These are phyloP conservation scores for Drechslerella coelobrocha DNA, from an alignment of 2,329 filamentous ascomycete genomes.

Conservation along the genomic window DNA sequence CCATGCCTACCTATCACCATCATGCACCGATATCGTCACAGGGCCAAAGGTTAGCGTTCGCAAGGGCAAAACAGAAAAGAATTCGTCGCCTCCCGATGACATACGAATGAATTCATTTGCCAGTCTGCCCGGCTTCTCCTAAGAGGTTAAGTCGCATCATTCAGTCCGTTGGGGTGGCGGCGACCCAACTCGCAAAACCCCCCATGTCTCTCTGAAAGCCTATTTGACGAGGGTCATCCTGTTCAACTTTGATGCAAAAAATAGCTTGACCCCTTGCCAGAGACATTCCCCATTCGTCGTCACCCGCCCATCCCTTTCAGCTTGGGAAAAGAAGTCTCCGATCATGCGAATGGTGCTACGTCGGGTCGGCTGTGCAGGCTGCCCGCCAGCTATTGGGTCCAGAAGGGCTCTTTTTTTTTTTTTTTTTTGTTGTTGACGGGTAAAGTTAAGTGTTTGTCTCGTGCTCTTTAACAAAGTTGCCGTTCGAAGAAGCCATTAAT, in stretches of 20 bases:
- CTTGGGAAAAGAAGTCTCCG: constrained; percentile 44
- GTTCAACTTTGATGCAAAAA: constrained; percentile 48
- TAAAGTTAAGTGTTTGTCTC: background rate
- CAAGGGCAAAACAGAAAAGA: background rate
- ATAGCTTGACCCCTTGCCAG: constrained; percentile 48
- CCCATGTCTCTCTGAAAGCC: constrained; percentile 34
- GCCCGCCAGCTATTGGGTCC: no score
- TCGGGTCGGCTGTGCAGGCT: constrained; percentile 36
- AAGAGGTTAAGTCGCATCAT: constrained; percentile 16
- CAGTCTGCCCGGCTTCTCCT: constrained; percentile 15
- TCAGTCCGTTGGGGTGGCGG: constrained; percentile 3
- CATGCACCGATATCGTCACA: constrained; percentile 1
- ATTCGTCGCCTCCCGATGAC: constrained; percentile 43
- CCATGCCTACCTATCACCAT: constrained; percentile 5
- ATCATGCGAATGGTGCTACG: constrained; percentile 9
- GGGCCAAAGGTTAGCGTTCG: background rate
- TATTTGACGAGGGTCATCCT: constrained; percentile 34
- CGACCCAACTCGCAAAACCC: background rate
- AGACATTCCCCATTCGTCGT: constrained; percentile 51
- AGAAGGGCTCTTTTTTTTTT: no score
- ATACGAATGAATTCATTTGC: constrained; percentile 43
- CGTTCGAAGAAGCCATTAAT: no score
- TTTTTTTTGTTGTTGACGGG: no score
- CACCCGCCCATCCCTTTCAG: constrained; percentile 21
- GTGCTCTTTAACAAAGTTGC: background rate